These are phyloP conservation scores for Calonectria pteridis DNA, from an alignment of 2,329 filamentous ascomycete species.

Conservation along the genomic window DNA sequence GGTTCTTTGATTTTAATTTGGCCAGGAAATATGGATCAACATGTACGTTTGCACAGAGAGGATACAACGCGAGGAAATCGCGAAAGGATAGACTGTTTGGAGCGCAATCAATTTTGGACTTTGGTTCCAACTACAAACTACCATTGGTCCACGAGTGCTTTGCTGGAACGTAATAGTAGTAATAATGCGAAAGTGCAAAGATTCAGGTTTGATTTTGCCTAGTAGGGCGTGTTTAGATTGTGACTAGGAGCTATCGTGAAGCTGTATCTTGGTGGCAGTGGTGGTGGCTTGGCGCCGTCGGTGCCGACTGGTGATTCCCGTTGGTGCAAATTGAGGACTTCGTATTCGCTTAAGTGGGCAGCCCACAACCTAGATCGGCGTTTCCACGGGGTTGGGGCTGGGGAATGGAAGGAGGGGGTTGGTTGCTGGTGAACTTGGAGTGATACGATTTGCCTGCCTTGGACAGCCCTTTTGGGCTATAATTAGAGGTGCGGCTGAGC, in stretches of 20 bases:
- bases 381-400: not conserved
- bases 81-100: constrained; percentile 28
- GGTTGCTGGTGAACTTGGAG: not conserved
- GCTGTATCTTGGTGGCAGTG: not conserved
- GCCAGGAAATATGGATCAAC: constrained; percentile 6
- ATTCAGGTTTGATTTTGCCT: not conserved
- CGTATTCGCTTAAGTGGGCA: constrained; percentile 29
- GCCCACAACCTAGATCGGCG: constrained; percentile 17
- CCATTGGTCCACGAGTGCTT: constrained; percentile 12
- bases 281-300: constrained; percentile 24
- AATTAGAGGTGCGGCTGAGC: not conserved
- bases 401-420: not conserved
- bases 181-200: not conserved
- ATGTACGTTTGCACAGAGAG: constrained; percentile 26
- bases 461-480: not conserved
- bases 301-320: constrained; percentile 12
- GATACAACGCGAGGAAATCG: constrained; percentile 17
- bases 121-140: constrained; percentile 12
- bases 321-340: constrained; percentile 26
- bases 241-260: not conserved
- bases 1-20: constrained; percentile 25
- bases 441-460: not conserved
- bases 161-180: constrained; percentile 30
- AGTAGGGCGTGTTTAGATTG: not conserved
- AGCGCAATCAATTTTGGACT: constrained; percentile 21